phyloP scores from a whole-genome alignment of 2,329 filamentous ascomycete genomes.

The Aspergillus fumigatus region DNA sequence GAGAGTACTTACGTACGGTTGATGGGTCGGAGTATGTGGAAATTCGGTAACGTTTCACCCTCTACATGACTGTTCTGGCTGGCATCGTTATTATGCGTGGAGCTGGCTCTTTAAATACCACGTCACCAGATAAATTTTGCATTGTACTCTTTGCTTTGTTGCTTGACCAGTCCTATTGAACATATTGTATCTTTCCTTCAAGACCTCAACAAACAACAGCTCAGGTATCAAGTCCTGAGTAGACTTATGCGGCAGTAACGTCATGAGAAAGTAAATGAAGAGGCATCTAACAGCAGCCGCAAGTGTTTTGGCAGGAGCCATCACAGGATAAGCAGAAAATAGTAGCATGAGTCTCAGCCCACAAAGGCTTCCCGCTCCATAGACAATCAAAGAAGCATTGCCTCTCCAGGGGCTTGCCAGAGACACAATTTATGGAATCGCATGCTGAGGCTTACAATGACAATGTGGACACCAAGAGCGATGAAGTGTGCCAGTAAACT shows the following conservation, averaged over 20 bases:
- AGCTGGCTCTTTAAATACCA: not conserved
- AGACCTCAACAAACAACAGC: not conserved
- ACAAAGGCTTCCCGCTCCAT: not conserved
- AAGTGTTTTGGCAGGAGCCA: not conserved
- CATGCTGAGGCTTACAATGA: slow-evolving; percentile 40
- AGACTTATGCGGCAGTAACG: not conserved
- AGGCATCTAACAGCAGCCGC: not conserved
- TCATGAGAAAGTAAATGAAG: not conserved
- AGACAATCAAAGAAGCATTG: not conserved
- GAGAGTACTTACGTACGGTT: slow-evolving; percentile 21
- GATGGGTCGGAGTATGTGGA: slow-evolving; percentile 15
- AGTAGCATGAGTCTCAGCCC: too few species aligned
- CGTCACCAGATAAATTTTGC: not conserved
- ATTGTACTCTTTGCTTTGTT: not conserved
- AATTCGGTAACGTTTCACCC: slow-evolving; percentile 37
- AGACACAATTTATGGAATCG: slow-evolving; percentile 33
- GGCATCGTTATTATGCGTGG: not conserved
- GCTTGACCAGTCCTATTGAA: not conserved
- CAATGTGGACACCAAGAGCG: slow-evolving; percentile 46
- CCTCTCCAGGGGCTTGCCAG: slow-evolving; percentile 10
- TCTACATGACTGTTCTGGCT: slow-evolving; percentile 20
- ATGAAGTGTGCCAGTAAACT: slow-evolving; percentile 36
- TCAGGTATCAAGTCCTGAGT: not conserved
- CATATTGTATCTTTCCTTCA: not conserved
- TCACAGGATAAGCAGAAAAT: not conserved